Evolutionary conservation across 2,329 filamentous ascomycete species (phyloP), one percentile per base, ranked within the genome.

Genomic region (Endocalyx cinctus): DNA sequence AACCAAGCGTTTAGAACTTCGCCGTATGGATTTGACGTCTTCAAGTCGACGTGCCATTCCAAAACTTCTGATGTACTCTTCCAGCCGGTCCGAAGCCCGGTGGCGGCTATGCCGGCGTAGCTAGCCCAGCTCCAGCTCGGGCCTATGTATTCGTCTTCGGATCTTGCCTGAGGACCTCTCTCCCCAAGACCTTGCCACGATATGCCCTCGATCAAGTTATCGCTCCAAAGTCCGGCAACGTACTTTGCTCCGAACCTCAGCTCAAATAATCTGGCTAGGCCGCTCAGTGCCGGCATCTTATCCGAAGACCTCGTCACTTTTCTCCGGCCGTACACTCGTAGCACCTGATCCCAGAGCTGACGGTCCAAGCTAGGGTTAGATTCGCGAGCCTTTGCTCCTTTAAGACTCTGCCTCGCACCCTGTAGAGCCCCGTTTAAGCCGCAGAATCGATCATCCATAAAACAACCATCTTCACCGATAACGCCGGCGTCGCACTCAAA

Each of bases 61-160:
- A 32, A 10, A 12, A 42, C 19, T 4, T 31, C 25, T 6, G 41
- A 36, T 20, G 41, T 28, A 20, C 29, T 27, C 10, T 11, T 27
- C 26, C 33, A 34, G 7, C 29, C 18, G 8, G 17, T 8, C 2
- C 2, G 5, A 6, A 14, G 5, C 12, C 19, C 17, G 2, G 17
- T 30, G 15, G 26, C 23, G 11, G 37, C 36, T 6, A 41, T 27
- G 10, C 43, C 45, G 6, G 27, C 32, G 25, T 41, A 45, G 15
- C 42, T 30, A 12, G 40, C 35, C 44, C 44, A 47, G 25, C 44
- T 45, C 44, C 44, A 47, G 38, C 40, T 45, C 5, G 44, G 44
- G 6, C 39, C 44, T 5, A 33, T 35, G 11, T 43, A 47, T 10
- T 33, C 25, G 12, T 38, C 25, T 10, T 5, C 13, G 14, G 30